These are phyloP conservation scores for Pythium utonaiense DNA, from an alignment of 352 stramenopile genomes.

Conservation along the genomic window DNA sequence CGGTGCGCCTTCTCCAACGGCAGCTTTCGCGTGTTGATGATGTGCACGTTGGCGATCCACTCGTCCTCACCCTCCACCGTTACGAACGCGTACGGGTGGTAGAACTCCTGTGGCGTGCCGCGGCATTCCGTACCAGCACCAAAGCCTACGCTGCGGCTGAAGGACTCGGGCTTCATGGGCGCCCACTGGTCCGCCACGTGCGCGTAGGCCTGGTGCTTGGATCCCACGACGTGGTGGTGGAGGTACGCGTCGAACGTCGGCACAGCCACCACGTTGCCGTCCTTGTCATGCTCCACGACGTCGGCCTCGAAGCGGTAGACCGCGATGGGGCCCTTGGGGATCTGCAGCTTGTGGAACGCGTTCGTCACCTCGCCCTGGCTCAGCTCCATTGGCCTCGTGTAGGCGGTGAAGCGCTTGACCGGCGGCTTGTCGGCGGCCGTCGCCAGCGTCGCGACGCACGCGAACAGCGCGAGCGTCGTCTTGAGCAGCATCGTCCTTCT, in stretches of 20 bases:
- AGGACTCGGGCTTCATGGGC: slow-evolving; percentile 73
- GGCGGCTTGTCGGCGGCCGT: slow-evolving; percentile 17
- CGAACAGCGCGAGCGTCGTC: slow-evolving; percentile 16
- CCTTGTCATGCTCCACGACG: slow-evolving; percentile 62
- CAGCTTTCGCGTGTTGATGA: slow-evolving; percentile 80
- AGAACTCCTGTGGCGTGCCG: slow-evolving; percentile 75
- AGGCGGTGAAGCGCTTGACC: slow-evolving; percentile 59
- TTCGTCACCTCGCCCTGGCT: slow-evolving; percentile 75
- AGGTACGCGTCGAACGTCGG: slow-evolving; percentile 74
- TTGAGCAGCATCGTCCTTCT: slow-evolving; percentile 7
- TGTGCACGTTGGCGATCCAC: slow-evolving; percentile 77
- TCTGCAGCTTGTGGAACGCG: slow-evolving; percentile 63
- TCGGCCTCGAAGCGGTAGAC: slow-evolving; percentile 81
- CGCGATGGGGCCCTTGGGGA: slow-evolving; percentile 74
- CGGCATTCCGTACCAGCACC: slow-evolving; percentile 75
- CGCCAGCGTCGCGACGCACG: neutral
- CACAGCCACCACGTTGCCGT: slow-evolving; percentile 48
- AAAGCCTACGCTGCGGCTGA: slow-evolving; percentile 73
- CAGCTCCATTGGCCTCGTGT: slow-evolving; percentile 57
- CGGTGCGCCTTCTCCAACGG: slow-evolving; percentile 34
- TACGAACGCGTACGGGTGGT: slow-evolving; percentile 78
- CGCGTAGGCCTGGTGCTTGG: slow-evolving; percentile 61
- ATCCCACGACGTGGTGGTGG: slow-evolving; percentile 81
- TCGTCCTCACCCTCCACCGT: slow-evolving; percentile 74
- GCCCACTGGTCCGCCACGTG: slow-evolving; percentile 43